Conservation (phyloP, 495 filamentous ascomycete species). For the Corynascus novoguineensis region DNA sequence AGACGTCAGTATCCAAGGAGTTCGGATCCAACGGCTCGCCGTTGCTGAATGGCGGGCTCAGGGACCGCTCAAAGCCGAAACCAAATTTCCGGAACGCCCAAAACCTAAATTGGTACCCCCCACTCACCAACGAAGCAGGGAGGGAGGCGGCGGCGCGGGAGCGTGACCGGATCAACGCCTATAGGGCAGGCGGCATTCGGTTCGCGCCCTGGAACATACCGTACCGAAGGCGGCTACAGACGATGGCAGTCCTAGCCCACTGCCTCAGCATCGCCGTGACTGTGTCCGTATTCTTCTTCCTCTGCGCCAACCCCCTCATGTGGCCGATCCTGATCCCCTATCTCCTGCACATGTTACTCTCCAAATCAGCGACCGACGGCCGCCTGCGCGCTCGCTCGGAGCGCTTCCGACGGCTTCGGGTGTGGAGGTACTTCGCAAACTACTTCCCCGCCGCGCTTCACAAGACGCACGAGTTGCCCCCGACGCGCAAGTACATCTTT, state of each 20-base stretch:
- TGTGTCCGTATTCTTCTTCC: constrained; percentile 81
- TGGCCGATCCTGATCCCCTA: constrained; percentile 95
- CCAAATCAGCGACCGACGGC: constrained; percentile 68
- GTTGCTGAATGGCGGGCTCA: background rate
- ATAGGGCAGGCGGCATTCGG: constrained; percentile 46
- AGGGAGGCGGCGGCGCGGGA: constrained; percentile 15
- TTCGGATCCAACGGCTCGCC: background rate
- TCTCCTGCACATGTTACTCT: constrained; percentile 75
- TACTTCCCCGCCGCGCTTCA: constrained; percentile 91
- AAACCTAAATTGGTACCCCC: no score
- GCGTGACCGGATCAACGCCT: constrained; percentile 17
- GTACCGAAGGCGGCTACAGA: constrained; percentile 79
- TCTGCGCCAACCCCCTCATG: constrained; percentile 80
- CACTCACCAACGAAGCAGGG: constrained; percentile 6
- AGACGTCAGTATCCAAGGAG: background rate
- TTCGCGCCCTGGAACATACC: constrained; percentile 89
- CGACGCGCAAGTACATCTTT: constrained; percentile 92
- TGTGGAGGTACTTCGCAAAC: constrained; percentile 85
- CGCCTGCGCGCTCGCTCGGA: constrained; percentile 65
- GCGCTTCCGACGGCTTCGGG: constrained; percentile 61
- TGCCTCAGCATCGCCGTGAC: constrained; percentile 71
- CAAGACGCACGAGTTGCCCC: constrained; percentile 69
- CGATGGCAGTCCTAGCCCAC: constrained; percentile 76
- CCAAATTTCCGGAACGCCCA: background rate
- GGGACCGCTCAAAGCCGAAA: background rate